Evolutionary conservation across 768 basidiomycete genomes (phyloP), one percentile per base, ranked within the genome.

Genomic region (Serendipita vermifera): DNA sequence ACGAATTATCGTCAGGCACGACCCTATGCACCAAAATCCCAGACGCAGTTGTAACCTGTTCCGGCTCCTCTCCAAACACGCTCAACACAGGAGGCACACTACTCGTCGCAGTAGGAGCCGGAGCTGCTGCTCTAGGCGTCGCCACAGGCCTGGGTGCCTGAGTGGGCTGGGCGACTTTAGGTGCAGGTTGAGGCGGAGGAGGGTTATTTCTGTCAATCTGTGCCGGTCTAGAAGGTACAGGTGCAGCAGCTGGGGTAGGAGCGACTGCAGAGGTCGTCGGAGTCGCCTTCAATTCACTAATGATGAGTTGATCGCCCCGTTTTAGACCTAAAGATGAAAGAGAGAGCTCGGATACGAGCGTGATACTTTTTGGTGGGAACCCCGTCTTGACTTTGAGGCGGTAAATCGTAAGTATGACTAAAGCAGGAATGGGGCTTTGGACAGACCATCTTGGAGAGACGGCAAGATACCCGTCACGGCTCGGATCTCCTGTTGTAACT

Each of bases 1-100:
- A 98, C 1, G 90, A 87, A 64, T 98, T 98, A 70, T 98, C 94
- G 64, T 98, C 94, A 15, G 92, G 93, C 15, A 94, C 89, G 56
- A 91, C 75, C 80, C 87, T 60, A 33, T 59, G 46, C 7, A 51
- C 46, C 9, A 51, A 22, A 11, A 43, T 24, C 7, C 40, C 40
- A 43, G 40, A 43, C 7, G 7, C 14, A 43, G 40, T 43, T 22
- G 11, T 11, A 9, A 43, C 24, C 26, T 43, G 13, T 7, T 43
- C 40, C n/a, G n/a, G n/a, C n/a, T n/a, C n/a, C n/a, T n/a, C n/a
- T n/a, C n/a, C n/a, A n/a, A n/a, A n/a, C n/a, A n/a, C n/a, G n/a
- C n/a, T n/a, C n/a, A n/a, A n/a, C n/a, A n/a, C n/a, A n/a, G n/a
- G n/a, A n/a, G n/a, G n/a, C n/a, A n/a, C n/a, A n/a, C n/a, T n/a